Percentiles rank a stretch among this genome's conserved stretches.
These are phyloP conservation scores for Tetradesmus lagerheimii DNA, from an alignment of 139 green algal genomes.

Conservation along the genomic window DNA sequence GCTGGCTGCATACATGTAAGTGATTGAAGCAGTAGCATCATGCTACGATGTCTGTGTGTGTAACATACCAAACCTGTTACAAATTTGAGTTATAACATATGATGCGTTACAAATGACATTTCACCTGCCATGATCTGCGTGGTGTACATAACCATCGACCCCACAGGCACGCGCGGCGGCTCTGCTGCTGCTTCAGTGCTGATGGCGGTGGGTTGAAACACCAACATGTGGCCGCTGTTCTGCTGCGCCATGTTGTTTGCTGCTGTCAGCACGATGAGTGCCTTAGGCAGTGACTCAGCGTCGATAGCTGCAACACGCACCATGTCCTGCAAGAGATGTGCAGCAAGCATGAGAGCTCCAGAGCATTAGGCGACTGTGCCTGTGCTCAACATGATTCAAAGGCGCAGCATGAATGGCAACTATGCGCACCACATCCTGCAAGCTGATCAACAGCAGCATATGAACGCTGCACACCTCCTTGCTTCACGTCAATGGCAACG, in stretches of 20 bases:
- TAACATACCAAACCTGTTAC: too few species aligned
- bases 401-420: too few species aligned
- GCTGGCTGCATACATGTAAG: too few species aligned
- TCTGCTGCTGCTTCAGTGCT: background rate
- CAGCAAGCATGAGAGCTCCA: too few species aligned
- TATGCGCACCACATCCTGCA: too few species aligned
- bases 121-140: slow-evolving; percentile 31
- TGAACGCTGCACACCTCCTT: too few species aligned
- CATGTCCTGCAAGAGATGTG: slow-evolving; percentile 37
- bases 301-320: slow-evolving; percentile 43
- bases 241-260: slow-evolving; percentile 33
- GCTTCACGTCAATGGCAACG: too few species aligned
- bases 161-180: slow-evolving; percentile 1
- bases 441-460: too few species aligned
- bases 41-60: background rate
- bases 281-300: background rate
- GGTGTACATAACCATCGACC: slow-evolving; percentile 41
- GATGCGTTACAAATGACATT: background rate
- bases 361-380: too few species aligned
- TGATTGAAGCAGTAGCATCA: background rate
- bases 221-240: slow-evolving; percentile 45
- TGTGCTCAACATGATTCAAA: too few species aligned
- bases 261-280: slow-evolving; percentile 19
- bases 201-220: slow-evolving; percentile 40
- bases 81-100: too few species aligned